A percentile compares a stretch with the other conserved stretches of the same genome.
Conservation (phyloP, 169 alveolate genomes). For the Perkinsus chesapeaki region DNA sequence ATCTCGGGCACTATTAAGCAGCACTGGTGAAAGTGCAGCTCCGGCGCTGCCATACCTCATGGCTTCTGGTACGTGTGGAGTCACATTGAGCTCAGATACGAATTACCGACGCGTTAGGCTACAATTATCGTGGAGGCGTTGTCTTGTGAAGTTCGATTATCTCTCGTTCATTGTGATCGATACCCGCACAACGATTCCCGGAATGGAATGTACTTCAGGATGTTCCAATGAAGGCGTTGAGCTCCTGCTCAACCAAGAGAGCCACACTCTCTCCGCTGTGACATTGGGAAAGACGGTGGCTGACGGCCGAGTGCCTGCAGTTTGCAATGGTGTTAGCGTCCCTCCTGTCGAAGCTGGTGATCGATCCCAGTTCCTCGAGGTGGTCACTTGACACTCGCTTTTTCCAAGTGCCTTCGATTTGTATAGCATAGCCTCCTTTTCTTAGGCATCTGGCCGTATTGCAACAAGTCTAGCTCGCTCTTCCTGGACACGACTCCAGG, state of each 20-base stretch:
- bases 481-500: not conserved
- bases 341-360: not conserved
- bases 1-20: not conserved
- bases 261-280: not conserved
- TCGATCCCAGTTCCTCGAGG: not conserved
- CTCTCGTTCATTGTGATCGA: not conserved
- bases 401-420: not conserved
- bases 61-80: not conserved
- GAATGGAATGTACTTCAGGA: not conserved
- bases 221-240: not conserved
- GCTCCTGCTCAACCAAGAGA: not conserved
- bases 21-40: not conserved
- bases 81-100: not conserved
- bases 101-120: not conserved
- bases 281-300: not conserved
- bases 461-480: not conserved
- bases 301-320: not conserved
- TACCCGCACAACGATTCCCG: not conserved
- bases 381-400: not conserved
- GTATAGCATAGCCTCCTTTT: not conserved
- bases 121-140: not conserved
- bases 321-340: not conserved
- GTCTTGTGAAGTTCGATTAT: not conserved
- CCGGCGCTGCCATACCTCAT: not conserved
- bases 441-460: not conserved